Conservation (phyloP, 2,329 filamentous ascomycete genomes). For the Claviceps sp. region DNA sequence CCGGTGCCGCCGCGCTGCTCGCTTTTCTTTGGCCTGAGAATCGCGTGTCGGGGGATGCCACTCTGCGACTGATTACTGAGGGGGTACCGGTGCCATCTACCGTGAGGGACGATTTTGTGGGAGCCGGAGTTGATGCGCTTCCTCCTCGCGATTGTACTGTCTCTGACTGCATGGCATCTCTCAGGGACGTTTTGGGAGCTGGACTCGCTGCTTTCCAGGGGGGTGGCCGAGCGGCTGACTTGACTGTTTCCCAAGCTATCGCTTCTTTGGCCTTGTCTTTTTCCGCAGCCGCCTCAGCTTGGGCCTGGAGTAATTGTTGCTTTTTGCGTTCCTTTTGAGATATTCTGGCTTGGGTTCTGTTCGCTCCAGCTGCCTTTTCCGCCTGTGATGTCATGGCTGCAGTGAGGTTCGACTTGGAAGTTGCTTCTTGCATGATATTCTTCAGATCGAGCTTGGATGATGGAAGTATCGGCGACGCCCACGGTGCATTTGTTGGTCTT, state of each 20-base stretch:
- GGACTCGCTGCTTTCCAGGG: slow-evolving; percentile 54
- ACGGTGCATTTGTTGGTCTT: slow-evolving; percentile 27
- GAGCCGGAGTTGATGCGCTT: slow-evolving; percentile 14
- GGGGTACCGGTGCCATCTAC: slow-evolving; percentile 26
- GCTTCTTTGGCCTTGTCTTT: slow-evolving; percentile 14
- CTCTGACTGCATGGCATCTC: slow-evolving; percentile 30
- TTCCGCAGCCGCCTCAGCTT: slow-evolving; percentile 26
- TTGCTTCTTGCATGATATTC: slow-evolving; percentile 57
- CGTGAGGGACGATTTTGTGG: slow-evolving; percentile 28
- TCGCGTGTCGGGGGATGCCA: slow-evolving; percentile 48
- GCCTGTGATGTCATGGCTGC: slow-evolving; percentile 39
- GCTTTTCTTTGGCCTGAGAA: slow-evolving; percentile 43
- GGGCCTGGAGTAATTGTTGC: slow-evolving; percentile 54
- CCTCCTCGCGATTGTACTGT: slow-evolving; percentile 11
- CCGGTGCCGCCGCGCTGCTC: slow-evolving; percentile 13
- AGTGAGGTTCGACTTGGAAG: slow-evolving; percentile 39
- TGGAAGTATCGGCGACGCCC: slow-evolving; percentile 37
- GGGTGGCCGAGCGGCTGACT: slow-evolving; percentile 26
- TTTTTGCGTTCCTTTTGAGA: slow-evolving; percentile 90
- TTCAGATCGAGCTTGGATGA: slow-evolving; percentile 58
- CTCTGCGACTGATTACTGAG: slow-evolving; percentile 29
- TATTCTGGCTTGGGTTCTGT: slow-evolving; percentile 43
- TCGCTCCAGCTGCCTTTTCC: slow-evolving; percentile 22
- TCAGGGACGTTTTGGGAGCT: slow-evolving; percentile 35
- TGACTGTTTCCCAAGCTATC: slow-evolving; percentile 32